Conservation (phyloP, 2,329 filamentous ascomycete genomes). For the Phyllosticta citribraziliensis region DNA sequence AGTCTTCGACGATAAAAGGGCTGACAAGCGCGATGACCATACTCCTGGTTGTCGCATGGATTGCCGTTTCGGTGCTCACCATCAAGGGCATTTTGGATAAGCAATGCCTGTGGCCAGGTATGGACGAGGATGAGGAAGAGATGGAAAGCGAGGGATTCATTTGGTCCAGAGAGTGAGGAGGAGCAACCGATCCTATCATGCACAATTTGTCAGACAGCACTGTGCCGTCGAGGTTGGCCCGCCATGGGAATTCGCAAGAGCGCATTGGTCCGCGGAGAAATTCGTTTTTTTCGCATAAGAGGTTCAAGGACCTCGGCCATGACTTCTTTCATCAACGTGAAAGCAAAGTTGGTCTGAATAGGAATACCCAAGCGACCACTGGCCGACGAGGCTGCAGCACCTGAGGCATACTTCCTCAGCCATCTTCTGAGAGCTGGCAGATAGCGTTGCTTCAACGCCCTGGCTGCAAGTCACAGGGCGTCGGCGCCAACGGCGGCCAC, state of each 20-base stretch:
- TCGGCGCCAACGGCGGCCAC: background rate
- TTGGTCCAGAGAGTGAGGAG: background rate
- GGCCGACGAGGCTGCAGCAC: background rate
- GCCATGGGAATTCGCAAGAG: background rate
- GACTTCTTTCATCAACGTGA: background rate
- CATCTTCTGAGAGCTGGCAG: background rate
- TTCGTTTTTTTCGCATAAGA: background rate
- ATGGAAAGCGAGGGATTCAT: constrained; percentile 1
- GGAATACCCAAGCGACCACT: background rate
- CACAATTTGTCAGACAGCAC: background rate
- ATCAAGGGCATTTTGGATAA: constrained; percentile 36
- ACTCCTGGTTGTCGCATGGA: constrained; percentile 45
- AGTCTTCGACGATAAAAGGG: constrained; percentile 44
- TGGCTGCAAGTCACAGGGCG: background rate
- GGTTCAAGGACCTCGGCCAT: background rate
- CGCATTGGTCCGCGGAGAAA: background rate
- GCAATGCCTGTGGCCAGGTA: constrained; percentile 48
- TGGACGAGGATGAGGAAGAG: constrained; percentile 47
- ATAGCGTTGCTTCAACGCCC: background rate
- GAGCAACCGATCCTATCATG: background rate
- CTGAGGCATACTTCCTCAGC: background rate
- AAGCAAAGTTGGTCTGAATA: background rate
- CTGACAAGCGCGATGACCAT: constrained; percentile 48
- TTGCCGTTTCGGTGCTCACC: constrained; percentile 42
- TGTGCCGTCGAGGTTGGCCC: background rate